Base-by-base conservation (phyloP, 768 basidiomycete genomes). In the Termitomyces sp. region DNA sequence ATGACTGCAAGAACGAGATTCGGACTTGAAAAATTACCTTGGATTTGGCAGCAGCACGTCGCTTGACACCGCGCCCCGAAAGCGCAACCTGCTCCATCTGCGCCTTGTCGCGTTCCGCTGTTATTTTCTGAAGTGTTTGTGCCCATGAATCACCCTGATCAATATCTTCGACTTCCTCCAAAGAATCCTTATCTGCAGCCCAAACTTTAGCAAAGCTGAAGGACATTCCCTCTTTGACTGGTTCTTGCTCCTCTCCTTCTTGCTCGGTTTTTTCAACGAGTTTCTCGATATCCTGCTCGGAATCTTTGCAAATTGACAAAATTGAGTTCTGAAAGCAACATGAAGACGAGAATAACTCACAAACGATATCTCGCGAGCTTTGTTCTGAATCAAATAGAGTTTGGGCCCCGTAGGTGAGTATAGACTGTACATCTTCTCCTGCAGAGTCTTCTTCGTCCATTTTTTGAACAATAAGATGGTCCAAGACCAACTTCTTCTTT, bases 401-500 rank as follows among this genome's bases (percentile, higher is more conserved):
- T 68, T 87, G 83, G 11, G 94, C 94, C 24, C 95, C 95, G 62
- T 87, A 92, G 11, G 90, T 88, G 15, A 98, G 79, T 57, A 97
- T 93, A 2, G 89, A 90, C 65, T 88, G 83, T n/a, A 98, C 77
- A 62, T 96, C 86, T 60, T 89, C 88, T 44, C 84, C 76, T 8
- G 74, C 81, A 3, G 70, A 70, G 35, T 83, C 84, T 44, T 89
- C 90, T 46, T 92, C 88, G 59, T 93, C 91, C 88, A 96, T 93
- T 67, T 92, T 93, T 70, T 97, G 90, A 21, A 98, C 95, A 60
- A 98, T 95, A 15, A 98, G 76, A 71, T 98, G 95, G 62, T 98
- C 94, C 9, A 98, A 76, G 14, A 93, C 87, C 28, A 98, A 80
- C 68, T 98, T 98, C 77, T 91, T 93, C 75, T 96, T 96, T n/a